Evolutionary conservation across 2,329 filamentous ascomycete genomes (phyloP).

Genomic region (Fusarium sacchari): DNA sequence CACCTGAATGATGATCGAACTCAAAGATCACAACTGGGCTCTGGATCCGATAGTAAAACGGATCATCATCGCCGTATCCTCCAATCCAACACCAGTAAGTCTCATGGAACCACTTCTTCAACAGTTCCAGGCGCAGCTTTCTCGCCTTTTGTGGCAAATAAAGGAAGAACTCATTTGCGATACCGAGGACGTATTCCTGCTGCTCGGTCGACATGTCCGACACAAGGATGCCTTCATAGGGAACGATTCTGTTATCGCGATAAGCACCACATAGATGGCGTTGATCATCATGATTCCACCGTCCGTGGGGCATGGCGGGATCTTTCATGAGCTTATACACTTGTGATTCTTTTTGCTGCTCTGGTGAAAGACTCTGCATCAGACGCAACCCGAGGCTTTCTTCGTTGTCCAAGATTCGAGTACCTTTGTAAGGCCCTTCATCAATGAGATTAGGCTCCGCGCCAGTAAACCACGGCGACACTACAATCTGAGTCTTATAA

Average conservation of each 20-base stretch:
- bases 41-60: constrained; percentile 83
- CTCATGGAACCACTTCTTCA: constrained; percentile 68
- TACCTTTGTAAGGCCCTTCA: constrained; percentile 68
- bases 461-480: constrained; percentile 81
- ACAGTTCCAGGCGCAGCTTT: constrained; percentile 62
- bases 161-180: constrained; percentile 67
- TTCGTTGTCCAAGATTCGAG: constrained; percentile 72
- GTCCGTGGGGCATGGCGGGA: constrained; percentile 70
- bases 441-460: constrained; percentile 84
- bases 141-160: constrained; percentile 71
- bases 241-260: constrained; percentile 80
- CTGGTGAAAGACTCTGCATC: constrained; percentile 69
- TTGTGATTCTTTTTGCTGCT: constrained; percentile 60
- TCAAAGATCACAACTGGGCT: constrained; percentile 79
- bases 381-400: constrained; percentile 72
- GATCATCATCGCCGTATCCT: constrained; percentile 70
- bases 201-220: constrained; percentile 59
- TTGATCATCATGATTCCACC: constrained; percentile 86
- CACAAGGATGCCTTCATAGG: constrained; percentile 74
- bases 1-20: constrained; percentile 83
- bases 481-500: constrained; percentile 70
- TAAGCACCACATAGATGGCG: constrained; percentile 81
- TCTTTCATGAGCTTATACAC: constrained; percentile 70
- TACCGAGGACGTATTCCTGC: constrained; percentile 43
- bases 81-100: constrained; percentile 87